Evolutionary conservation across 2,329 filamentous ascomycete species (phyloP).

Genomic region (Claviceps pusilla): DNA sequence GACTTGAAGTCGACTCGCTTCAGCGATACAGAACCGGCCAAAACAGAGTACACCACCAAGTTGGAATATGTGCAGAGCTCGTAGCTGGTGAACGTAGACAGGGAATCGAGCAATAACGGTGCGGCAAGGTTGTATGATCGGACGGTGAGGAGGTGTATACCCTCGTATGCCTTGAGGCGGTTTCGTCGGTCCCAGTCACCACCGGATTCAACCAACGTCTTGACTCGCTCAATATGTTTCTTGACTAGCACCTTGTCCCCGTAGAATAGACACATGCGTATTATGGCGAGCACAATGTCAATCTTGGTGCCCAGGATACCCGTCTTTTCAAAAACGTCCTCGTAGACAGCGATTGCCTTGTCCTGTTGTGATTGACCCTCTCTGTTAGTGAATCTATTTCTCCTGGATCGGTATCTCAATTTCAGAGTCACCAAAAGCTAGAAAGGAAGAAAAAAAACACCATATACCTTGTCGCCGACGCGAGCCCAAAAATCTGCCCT

Average conservation of each 20-base stretch:
- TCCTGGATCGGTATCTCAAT: background rate
- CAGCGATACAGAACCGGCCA: slow-evolving; percentile 83
- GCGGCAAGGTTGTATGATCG: slow-evolving; percentile 83
- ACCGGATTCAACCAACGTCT: slow-evolving; percentile 78
- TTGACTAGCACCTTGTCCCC: slow-evolving; percentile 84
- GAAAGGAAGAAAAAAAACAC: background rate
- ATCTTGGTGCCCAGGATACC: slow-evolving; percentile 93
- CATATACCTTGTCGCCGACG: slow-evolving; percentile 78
- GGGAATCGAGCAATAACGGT: slow-evolving; percentile 84
- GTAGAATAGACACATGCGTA: slow-evolving; percentile 90
- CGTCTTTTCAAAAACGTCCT: slow-evolving; percentile 93
- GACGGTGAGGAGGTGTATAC: slow-evolving; percentile 79
- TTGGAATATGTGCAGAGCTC: slow-evolving; percentile 94
- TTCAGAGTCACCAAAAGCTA: background rate
- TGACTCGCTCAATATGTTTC: slow-evolving; percentile 84
- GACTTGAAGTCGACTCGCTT: slow-evolving; percentile 98
- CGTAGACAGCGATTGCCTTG: slow-evolving; percentile 82
- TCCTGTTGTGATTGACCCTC: slow-evolving; percentile 42
- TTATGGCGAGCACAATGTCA: slow-evolving; percentile 88
- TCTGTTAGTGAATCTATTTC: background rate
- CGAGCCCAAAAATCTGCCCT: slow-evolving; percentile 91
- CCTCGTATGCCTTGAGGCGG: slow-evolving; percentile 95
- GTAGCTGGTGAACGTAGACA: slow-evolving; percentile 97
- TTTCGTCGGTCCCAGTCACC: slow-evolving; percentile 98
- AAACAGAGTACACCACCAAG: slow-evolving; percentile 87